Conservation (phyloP, 108 stramenopile species). For the Craspedostauros australis region DNA sequence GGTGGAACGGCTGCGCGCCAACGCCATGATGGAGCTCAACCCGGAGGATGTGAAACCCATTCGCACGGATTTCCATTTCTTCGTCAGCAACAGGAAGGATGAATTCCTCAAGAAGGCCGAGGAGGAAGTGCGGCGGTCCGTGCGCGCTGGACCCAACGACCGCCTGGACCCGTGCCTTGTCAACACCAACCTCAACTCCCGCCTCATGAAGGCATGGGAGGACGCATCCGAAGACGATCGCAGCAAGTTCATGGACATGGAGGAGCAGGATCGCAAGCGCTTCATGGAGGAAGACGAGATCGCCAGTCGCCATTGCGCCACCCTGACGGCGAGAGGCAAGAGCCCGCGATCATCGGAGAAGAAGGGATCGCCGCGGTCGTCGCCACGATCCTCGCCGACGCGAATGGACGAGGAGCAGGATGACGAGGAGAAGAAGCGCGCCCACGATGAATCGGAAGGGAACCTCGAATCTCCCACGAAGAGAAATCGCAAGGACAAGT, state of each 20-base stretch:
- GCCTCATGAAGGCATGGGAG: conserved; percentile 72
- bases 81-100: conserved; percentile 43
- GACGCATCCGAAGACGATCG: conserved; percentile 35
- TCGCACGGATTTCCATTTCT: conserved; percentile 81
- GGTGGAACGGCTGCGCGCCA: conserved; percentile 36
- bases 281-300: conserved; percentile 87
- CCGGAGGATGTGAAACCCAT: conserved; percentile 69
- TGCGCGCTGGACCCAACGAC: conserved; percentile 5
- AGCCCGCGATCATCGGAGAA: conserved; percentile 8
- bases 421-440: background rate
- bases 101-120: conserved; percentile 33
- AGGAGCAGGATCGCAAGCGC: conserved; percentile 72
- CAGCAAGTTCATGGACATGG: conserved; percentile 47
- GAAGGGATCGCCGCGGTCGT: conserved; percentile 1
- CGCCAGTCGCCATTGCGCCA: conserved; percentile 85
- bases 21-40: conserved; percentile 22
- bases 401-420: background rate
- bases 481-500: no score
- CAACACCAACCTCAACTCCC: conserved; percentile 65
- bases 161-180: conserved; percentile 45
- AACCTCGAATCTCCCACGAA: conserved; percentile 19
- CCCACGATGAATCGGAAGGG: background rate
- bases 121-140: conserved; percentile 32
- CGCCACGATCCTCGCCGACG: background rate
- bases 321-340: conserved; percentile 65